These are phyloP conservation scores for Phenoliferia sp. DNA, from an alignment of 1,284 basidiomycete species.

Conservation along the genomic window DNA sequence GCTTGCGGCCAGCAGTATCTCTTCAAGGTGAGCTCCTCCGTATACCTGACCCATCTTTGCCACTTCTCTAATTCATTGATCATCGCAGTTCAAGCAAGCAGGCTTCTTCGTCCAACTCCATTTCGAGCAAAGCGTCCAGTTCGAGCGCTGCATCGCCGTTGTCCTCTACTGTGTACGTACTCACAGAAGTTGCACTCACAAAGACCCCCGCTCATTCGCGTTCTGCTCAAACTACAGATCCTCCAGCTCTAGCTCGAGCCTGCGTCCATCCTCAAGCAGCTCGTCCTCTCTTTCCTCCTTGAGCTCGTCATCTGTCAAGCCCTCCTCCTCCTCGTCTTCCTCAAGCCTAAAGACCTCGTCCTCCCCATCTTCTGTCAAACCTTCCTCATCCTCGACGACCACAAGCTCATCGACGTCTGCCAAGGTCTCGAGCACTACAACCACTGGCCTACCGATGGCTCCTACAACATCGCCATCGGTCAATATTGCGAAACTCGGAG, in stretches of 20 bases:
- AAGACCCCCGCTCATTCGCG: background rate
- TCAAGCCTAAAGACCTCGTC: background rate
- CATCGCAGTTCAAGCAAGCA: too few species aligned
- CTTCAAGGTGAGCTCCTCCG: too few species aligned
- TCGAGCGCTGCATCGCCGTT: background rate
- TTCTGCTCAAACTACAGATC: background rate
- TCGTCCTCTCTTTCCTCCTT: background rate
- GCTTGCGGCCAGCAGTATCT: too few species aligned
- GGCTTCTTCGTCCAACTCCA: too few species aligned
- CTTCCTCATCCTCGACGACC: background rate
- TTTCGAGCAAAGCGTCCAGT: too few species aligned
- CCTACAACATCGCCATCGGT: constrained; percentile 6
- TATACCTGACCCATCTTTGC: too few species aligned
- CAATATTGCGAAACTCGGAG: constrained; percentile 26
- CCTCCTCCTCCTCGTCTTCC: background rate
- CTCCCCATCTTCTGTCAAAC: background rate
- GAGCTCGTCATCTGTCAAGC: background rate
- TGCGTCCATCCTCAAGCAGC: constrained; percentile 9
- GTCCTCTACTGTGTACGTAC: background rate
- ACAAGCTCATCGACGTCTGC: constrained; percentile 5
- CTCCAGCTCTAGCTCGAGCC: constrained; percentile 10
- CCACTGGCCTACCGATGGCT: constrained; percentile 7
- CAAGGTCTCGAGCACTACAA: background rate
- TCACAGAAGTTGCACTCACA: background rate
- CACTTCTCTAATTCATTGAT: too few species aligned